phyloP scores from a whole-genome alignment of 768 basidiomycete species.

The Trametes cingulata region DNA sequence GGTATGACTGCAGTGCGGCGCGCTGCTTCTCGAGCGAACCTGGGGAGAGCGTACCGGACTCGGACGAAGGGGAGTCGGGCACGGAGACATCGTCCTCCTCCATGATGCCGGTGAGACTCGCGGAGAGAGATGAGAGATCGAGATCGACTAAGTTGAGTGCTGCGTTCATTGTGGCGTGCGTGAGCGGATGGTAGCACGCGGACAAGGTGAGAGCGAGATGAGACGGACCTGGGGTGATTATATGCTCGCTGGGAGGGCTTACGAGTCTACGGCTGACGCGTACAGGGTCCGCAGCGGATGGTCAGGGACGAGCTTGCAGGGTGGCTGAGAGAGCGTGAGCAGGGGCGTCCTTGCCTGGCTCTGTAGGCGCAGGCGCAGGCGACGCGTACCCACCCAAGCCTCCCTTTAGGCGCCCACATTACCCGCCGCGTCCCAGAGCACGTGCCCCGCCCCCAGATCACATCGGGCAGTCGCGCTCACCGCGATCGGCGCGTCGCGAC shows the following conservation, averaged over 20 bases:
- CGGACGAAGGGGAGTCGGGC: constrained; percentile 43
- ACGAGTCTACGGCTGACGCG: constrained; percentile 29
- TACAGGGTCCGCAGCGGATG: constrained; percentile 14
- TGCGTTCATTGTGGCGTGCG: constrained; percentile 9
- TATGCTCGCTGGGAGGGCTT: constrained; percentile 19
- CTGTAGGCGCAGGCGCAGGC: background rate
- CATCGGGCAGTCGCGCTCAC: background rate
- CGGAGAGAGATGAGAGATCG: background rate
- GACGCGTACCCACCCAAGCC: constrained; percentile 26
- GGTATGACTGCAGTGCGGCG: constrained; percentile 62
- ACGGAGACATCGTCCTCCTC: constrained; percentile 61
- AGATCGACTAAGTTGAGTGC: constrained; percentile 15
- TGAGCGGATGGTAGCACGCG: constrained; percentile 11
- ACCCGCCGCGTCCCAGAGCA: background rate
- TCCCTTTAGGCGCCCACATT: constrained; percentile 6
- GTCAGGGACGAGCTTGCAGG: constrained; percentile 2
- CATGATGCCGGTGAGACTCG: constrained; percentile 44
- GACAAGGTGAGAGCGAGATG: background rate
- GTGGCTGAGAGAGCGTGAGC: constrained; percentile 18
- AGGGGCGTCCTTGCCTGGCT: background rate
- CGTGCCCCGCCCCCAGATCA: constrained; percentile 2
- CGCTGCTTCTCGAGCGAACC: constrained; percentile 56
- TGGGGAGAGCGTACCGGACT: constrained; percentile 30
- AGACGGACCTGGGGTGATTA: constrained; percentile 20
- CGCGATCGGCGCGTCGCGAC: constrained; percentile 15